Conservation (phyloP, 345 rosid genomes). For the Reutealis trisperma region DNA sequence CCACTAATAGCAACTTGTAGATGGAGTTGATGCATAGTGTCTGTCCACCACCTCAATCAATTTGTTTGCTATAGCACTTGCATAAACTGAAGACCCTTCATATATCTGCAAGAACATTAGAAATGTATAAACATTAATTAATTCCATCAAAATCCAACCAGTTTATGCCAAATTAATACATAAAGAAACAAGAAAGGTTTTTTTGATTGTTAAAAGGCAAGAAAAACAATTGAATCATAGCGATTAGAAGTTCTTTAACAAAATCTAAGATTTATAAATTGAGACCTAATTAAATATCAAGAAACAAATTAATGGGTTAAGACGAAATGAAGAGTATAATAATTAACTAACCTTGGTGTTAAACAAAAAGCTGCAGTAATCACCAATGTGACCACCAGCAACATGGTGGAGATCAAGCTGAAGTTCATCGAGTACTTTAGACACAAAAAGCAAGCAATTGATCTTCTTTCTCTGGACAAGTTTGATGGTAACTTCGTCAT, state of each 20-base stretch:
- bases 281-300: too few species aligned
- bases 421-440: constrained; percentile 76
- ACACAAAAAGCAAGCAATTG: constrained; percentile 70
- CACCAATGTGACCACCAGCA: constrained; percentile 88
- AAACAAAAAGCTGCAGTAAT: constrained; percentile 71
- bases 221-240: too few species aligned
- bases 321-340: too few species aligned
- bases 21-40: constrained; percentile 21
- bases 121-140: background rate
- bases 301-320: too few species aligned
- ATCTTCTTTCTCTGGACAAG: constrained; percentile 78
- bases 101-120: constrained; percentile 22
- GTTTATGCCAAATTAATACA: too few species aligned
- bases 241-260: too few species aligned
- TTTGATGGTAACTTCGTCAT: constrained; percentile 86
- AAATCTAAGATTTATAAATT: too few species aligned
- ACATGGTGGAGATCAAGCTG: constrained; percentile 82
- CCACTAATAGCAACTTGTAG: constrained; percentile 16
- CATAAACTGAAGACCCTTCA: constrained; percentile 34
- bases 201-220: too few species aligned
- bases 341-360: constrained; percentile 80
- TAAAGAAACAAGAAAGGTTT: too few species aligned
- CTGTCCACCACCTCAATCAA: constrained; percentile 35
- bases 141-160: too few species aligned
- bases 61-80: constrained; percentile 35